These are phyloP conservation scores for Fistulina hepatica DNA, from an alignment of 1,284 basidiomycete species.

Conservation along the genomic window DNA sequence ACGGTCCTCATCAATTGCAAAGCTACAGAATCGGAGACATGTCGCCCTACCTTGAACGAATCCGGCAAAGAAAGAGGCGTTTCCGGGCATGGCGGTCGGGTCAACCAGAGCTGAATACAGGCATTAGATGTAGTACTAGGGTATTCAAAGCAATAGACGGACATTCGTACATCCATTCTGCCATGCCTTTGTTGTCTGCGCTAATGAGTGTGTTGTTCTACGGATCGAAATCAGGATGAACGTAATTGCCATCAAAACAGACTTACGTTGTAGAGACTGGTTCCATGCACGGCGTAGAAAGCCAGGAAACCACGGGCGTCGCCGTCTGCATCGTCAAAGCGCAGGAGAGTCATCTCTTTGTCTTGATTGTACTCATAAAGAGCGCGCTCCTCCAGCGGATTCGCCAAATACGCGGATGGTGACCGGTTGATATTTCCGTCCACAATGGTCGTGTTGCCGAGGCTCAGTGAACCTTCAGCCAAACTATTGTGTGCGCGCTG, in stretches of 20 bases:
- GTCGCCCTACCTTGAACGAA: constrained; percentile 51
- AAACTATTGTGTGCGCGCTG: constrained; percentile 56
- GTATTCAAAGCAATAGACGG: constrained; percentile 10
- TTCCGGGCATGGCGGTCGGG: constrained; percentile 55
- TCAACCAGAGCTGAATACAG: constrained; percentile 41
- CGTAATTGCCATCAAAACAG: constrained; percentile 2
- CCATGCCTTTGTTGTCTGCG: constrained; percentile 76
- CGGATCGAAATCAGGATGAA: constrained; percentile 1
- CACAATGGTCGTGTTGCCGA: constrained; percentile 59
- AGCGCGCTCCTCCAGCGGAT: constrained; percentile 57
- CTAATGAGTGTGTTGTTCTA: constrained; percentile 74
- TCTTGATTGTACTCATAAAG: constrained; percentile 60
- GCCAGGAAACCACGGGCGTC: constrained; percentile 54
- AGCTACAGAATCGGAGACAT: constrained; percentile 8
- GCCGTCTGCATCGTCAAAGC: constrained; percentile 42
- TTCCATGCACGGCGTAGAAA: constrained; percentile 77
- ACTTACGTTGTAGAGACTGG: constrained; percentile 59
- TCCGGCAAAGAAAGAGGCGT: constrained; percentile 61
- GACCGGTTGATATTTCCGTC: constrained; percentile 67
- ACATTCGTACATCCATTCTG: constrained; percentile 68
- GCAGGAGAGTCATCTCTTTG: constrained; percentile 55
- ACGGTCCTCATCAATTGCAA: constrained; percentile 2
- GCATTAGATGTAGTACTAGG: neutral
- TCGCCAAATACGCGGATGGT: constrained; percentile 63
- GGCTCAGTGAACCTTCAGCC: constrained; percentile 43